Evolutionary conservation across 805 yeast genomes (phyloP).

Genomic region (Citeromyces matritensis): DNA sequence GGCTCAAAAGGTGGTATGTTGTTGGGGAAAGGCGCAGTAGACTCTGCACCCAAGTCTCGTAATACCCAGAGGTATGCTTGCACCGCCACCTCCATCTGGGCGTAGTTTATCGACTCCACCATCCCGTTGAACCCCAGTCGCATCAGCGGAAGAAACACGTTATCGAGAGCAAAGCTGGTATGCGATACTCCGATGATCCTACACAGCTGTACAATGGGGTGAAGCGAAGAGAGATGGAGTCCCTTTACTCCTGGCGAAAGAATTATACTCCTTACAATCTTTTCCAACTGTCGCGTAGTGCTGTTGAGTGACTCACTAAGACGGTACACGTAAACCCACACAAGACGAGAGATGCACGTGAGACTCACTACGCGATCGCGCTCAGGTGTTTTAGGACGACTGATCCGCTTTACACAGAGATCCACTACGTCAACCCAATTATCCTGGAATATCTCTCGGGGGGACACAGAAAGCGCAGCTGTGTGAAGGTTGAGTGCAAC

Average conservation of each 20-base stretch:
- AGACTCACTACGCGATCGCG: constrained; percentile 39
- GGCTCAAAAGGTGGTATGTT: constrained; percentile 22
- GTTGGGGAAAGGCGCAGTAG: no score
- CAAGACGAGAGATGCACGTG: constrained; percentile 52
- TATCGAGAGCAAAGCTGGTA: constrained; percentile 67
- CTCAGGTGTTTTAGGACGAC: constrained; percentile 38
- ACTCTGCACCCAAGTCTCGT: no score
- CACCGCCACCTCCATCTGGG: no score
- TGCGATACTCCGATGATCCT: constrained; percentile 70
- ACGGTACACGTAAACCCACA: constrained; percentile 85
- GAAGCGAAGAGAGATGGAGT: no score
- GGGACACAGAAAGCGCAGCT: constrained; percentile 67
- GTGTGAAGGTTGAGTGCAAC: constrained; percentile 53
- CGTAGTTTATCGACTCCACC: constrained; percentile 11
- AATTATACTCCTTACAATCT: constrained; percentile 55
- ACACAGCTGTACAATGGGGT: constrained; percentile 58
- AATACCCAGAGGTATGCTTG: no score
- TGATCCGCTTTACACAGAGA: constrained; percentile 21
- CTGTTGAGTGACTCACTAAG: constrained; percentile 81
- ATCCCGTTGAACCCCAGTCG: constrained; percentile 43
- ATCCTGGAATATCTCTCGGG: constrained; percentile 54
- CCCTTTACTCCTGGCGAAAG: no score
- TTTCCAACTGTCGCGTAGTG: constrained; percentile 71
- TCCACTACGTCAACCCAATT: constrained; percentile 66
- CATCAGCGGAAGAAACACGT: constrained; percentile 57